These are phyloP conservation scores for Alternaria ethzedia DNA, from an alignment of 2,329 filamentous ascomycete genomes.

Conservation along the genomic window DNA sequence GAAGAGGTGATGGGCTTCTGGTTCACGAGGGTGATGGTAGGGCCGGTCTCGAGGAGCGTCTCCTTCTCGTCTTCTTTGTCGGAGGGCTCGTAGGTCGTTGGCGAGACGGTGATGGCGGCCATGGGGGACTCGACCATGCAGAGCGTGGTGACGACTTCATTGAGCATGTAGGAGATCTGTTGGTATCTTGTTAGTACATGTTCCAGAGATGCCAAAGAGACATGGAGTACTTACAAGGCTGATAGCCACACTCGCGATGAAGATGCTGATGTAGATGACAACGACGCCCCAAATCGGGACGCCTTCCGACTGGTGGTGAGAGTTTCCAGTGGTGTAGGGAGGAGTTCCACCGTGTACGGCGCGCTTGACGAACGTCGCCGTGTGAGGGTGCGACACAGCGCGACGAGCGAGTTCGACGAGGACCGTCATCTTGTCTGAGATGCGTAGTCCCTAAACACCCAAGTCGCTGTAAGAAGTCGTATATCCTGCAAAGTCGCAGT, in stretches of 20 bases:
- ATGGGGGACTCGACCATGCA: conserved; percentile 68
- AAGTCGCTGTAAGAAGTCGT: background rate
- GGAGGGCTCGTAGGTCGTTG: conserved; percentile 53
- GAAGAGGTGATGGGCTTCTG: conserved; percentile 67
- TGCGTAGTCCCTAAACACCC: background rate
- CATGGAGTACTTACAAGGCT: conserved; percentile 45
- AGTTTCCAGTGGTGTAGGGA: too few species aligned
- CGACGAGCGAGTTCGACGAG: conserved; percentile 41
- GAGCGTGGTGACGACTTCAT: conserved; percentile 65
- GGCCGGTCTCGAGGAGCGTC: conserved; percentile 48
- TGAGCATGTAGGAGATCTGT: conserved; percentile 62
- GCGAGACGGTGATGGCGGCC: conserved; percentile 56
- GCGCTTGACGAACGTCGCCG: conserved; percentile 37
- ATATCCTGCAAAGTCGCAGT: background rate
- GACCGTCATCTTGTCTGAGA: conserved; percentile 23
- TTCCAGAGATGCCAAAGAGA: background rate
- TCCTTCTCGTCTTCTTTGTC: conserved; percentile 50
- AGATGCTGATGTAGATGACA: conserved; percentile 43
- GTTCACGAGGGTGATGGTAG: conserved; percentile 53
- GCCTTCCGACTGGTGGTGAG: too few species aligned
- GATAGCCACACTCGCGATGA: conserved; percentile 51
- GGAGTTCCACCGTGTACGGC: conserved; percentile 20
- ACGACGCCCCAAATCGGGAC: conserved; percentile 39
- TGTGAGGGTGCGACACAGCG: conserved; percentile 35
- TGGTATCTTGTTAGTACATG: background rate